Base-by-base conservation (phyloP, 306 rosid genomes). In the Glycine tomentella region DNA sequence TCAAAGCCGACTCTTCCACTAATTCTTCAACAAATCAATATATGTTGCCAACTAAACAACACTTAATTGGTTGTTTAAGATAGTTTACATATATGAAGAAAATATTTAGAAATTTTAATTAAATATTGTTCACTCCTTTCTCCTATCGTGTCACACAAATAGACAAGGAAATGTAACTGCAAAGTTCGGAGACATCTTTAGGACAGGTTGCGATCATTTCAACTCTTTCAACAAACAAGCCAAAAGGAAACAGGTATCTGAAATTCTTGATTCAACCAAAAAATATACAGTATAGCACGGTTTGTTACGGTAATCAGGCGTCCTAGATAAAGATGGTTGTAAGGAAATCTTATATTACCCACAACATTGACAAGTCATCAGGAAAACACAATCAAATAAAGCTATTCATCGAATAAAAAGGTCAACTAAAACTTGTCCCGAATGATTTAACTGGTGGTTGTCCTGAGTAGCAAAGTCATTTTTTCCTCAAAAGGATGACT, bases 381-480 rank as follows among this genome's bases (percentile, higher is more conserved):
- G 36, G 51, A 65, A 25, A 73, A 73, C 34, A 53, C 62, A 17
- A 16, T 17, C 77, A 59, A 17, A 38, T 71, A 71, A 48, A 72
- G 45, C 48, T 40, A 55, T 56, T 46, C 50, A 33, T 45, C 11
- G 11, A 56, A 33, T 51, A 57, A 58, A 36, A 53, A n/a, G 0
- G n/a, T 40, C 44, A 38, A 38, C 44, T 38, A 7, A 38, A 38
- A 38, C 44, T 38, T 38, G 44, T 38, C 44, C 6, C 7, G 44
- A 38, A 38, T 38, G 6, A 4, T 38, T 38, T 38, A 4, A 38
- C 44, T 38, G 7, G 44, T 4, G 7, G 44, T 38, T 38, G 44
- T 38, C 44, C 44, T 4, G 5, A 38, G 6, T 25, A 25, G 31
- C 2, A 25, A 25, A 25, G 31, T 25, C n/a, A n/a, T n/a, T n/a